Conservation (phyloP, 2,329 filamentous ascomycete species). For the Botrytis fabae region DNA sequence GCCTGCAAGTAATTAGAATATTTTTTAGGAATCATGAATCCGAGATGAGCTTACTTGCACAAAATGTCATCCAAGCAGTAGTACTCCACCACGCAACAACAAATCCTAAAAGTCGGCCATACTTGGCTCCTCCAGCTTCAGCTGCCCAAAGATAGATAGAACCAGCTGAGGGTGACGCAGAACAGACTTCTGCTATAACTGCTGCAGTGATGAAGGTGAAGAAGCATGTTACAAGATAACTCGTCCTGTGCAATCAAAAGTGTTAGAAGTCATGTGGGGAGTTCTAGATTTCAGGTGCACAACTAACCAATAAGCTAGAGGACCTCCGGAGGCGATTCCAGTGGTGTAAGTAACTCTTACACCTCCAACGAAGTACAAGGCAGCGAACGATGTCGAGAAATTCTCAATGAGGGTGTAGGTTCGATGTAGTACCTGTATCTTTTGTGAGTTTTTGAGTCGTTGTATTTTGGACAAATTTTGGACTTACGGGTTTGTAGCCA, state of each 20-base stretch:
- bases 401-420: slow-evolving; percentile 59
- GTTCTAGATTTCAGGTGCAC: slow-evolving; percentile 10
- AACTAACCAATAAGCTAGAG: slow-evolving; percentile 58
- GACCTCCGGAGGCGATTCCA: slow-evolving; percentile 60
- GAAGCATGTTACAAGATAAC: slow-evolving; percentile 47
- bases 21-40: not conserved
- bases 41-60: slow-evolving; percentile 18
- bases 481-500: slow-evolving; percentile 55
- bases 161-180: slow-evolving; percentile 26
- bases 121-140: slow-evolving; percentile 24
- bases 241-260: slow-evolving; percentile 48
- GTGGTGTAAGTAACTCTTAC: slow-evolving; percentile 63
- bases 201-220: slow-evolving; percentile 29
- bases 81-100: slow-evolving; percentile 27
- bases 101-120: slow-evolving; percentile 27
- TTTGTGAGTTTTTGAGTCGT: slow-evolving; percentile 20
- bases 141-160: slow-evolving; percentile 29
- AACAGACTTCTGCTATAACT: slow-evolving; percentile 27
- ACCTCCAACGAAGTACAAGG: slow-evolving; percentile 61
- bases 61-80: slow-evolving; percentile 28
- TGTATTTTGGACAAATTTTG: not conserved
- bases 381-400: slow-evolving; percentile 60
- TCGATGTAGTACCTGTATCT: slow-evolving; percentile 47
- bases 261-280: not conserved
- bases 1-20: slow-evolving; percentile 20